Evolutionary conservation across 169 alveolate genomes (phyloP).

Genomic region (Blepharisma undulans): DNA sequence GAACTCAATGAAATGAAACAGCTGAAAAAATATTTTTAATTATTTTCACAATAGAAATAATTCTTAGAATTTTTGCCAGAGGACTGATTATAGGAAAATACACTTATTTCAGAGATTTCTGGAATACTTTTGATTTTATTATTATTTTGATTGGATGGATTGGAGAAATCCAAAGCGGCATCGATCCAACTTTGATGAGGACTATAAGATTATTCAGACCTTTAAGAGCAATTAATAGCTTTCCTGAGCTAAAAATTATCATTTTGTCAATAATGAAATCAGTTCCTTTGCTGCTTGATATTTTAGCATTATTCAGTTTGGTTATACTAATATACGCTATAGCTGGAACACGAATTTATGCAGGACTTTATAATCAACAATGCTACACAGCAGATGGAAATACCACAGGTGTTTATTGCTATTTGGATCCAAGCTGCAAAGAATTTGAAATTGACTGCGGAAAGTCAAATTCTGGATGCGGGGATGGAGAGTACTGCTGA

Average conservation of each 20-base stretch:
- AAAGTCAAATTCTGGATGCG: slow-evolving; percentile 11
- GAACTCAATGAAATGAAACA: background rate
- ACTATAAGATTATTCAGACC: slow-evolving; percentile 72
- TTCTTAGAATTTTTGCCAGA: slow-evolving; percentile 42
- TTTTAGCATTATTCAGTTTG: slow-evolving; percentile 45
- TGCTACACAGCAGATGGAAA: slow-evolving; percentile 11
- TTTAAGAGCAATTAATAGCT: slow-evolving; percentile 62
- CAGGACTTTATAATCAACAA: slow-evolving; percentile 42
- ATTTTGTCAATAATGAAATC: slow-evolving; percentile 54
- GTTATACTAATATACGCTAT: slow-evolving; percentile 68
- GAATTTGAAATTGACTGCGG: background rate
- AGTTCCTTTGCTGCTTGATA: slow-evolving; percentile 64
- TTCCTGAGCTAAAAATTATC: slow-evolving; percentile 67
- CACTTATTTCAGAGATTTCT: slow-evolving; percentile 76
- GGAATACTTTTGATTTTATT: slow-evolving; percentile 76
- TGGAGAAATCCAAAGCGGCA: background rate
- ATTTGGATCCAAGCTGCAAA: slow-evolving; percentile 6
- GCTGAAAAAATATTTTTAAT: background rate
- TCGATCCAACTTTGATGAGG: slow-evolving; percentile 55
- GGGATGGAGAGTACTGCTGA: background rate
- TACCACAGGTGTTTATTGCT: background rate
- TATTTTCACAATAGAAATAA: slow-evolving; percentile 30
- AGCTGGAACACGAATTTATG: slow-evolving; percentile 65
- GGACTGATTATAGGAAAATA: slow-evolving; percentile 53
- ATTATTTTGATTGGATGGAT: slow-evolving; percentile 62